Base-by-base conservation (phyloP, 2,329 filamentous ascomycete species). In the Colletotrichum tamarilloi region DNA sequence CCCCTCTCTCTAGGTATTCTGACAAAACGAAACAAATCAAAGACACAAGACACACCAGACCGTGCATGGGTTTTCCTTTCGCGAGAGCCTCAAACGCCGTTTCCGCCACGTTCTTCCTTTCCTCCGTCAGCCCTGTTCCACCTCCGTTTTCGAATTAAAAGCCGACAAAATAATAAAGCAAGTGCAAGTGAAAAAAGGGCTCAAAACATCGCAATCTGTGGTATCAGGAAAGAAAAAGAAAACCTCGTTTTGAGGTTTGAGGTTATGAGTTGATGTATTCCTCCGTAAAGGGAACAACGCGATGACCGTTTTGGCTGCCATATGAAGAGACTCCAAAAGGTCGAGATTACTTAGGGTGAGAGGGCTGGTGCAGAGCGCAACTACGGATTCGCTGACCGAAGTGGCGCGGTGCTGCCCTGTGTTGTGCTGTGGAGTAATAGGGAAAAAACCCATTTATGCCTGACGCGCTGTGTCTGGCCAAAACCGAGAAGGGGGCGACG, bases 1-100 rank as follows among this genome's bases (percentile, higher is more conserved):
- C 57, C 24, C 56, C 63, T 71, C 49, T 53, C 57, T 63, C 49
- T 71, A 65, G 58, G 69, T 74, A 74, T 74, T 65, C 38, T 52
- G 35, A 68, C 67, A 58, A 64, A 26, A 67, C 32, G 8, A 35
- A 35, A 35, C 32, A 35, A 35, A 12, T 35, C 2, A 30, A 46
- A 35, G 19, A 38, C 62, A 58, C 4, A 5, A 35, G 22, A 5
- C 14, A 63, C 11, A 24, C n/a, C 46, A 26, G 1, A 55, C 38
- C 26, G 16, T 12, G 9, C 19, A 28, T 56, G 35, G 53, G 12
- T 35, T 52, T 19, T 16, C 24, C 35, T 53, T 35, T 26, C 71
- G 56, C 22, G 57, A 62, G 49, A 30, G 64, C 60, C 52, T 24
- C 14, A 63, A 22, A 46, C 5, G 22, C 28, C 22, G 62, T 19